Base-by-base conservation (phyloP, 768 basidiomycete species). In the Phaeolepiota aurea region DNA sequence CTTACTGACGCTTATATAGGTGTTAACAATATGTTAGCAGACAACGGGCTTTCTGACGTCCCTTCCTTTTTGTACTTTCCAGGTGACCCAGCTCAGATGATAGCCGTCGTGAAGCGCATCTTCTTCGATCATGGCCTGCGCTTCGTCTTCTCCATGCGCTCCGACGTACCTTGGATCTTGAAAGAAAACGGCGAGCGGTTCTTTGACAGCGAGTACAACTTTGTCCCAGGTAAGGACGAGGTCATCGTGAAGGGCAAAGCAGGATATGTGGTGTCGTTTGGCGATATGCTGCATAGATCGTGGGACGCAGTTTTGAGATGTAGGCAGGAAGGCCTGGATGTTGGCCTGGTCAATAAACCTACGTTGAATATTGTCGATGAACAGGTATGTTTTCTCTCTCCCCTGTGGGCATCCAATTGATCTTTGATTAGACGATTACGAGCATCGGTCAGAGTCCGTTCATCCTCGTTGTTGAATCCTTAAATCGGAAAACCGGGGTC, bases 401-500 rank as follows among this genome's bases (percentile, higher is more conserved):
- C n/a, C n/a, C n/a, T n/a, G n/a, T n/a, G n/a, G n/a, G n/a, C n/a
- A n/a, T n/a, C n/a, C n/a, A n/a, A n/a, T n/a, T n/a, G n/a, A n/a
- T n/a, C n/a, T n/a, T n/a, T n/a, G n/a, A n/a, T 3, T 44, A 80
- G 75, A 70, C 63, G 15, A 77, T 85, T 48, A 69, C 54, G 57
- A 86, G 86, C 67, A 72, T 86, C 33, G 89, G 89, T 5, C 50
- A 66, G 18, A 82, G 74, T 49, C 75, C 74, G 15, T 90, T 90
- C 59, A 86, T 91, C 20, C 72, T 92, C 20, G 77, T 92, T 30
- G 87, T 84, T 12, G 89, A 92, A 65, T 84, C 85, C 13, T 69
- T 86, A 42, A 91, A 87, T 66, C 84, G 83, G 63, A 89, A 87
- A 77, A 92, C 88, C 5, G 89, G 87, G n/a, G 73, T 76, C 46